Conservation (phyloP, 192 early-diverging fungal genomes). For the Spinellus fusiger region DNA sequence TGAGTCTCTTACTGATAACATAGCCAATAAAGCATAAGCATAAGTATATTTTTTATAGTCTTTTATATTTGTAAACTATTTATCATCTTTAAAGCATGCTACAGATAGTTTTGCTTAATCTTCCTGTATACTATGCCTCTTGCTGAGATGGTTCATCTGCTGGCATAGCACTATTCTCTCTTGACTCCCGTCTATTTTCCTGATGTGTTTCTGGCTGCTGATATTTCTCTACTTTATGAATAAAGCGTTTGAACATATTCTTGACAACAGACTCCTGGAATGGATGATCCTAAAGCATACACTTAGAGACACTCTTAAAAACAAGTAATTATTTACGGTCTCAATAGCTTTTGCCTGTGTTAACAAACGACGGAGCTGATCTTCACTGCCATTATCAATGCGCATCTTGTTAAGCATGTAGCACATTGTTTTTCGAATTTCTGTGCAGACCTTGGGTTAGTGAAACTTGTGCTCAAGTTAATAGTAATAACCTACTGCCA, state of each 20-base stretch:
- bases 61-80: too few relatives aligned
- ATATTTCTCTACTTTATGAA: background rate
- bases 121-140: too few relatives aligned
- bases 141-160: too few relatives aligned
- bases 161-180: too few relatives aligned
- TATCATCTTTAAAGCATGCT: too few relatives aligned
- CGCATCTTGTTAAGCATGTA: slow-evolving; percentile 56
- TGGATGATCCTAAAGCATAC: background rate
- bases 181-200: too few relatives aligned
- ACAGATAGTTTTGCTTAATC: too few relatives aligned
- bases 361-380: slow-evolving; percentile 31
- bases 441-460: slow-evolving; percentile 11
- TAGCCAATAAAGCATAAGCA: too few relatives aligned
- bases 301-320: background rate
- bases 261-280: slow-evolving; percentile 1
- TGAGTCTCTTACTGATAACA: too few relatives aligned
- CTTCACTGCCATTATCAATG: slow-evolving; percentile 38
- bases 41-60: too few relatives aligned
- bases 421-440: slow-evolving; percentile 55
- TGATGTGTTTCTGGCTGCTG: too few relatives aligned
- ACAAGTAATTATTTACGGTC: slow-evolving; percentile 22
- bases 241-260: slow-evolving; percentile 4
- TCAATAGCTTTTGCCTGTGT: slow-evolving; percentile 34
- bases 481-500: slow-evolving; percentile 21
- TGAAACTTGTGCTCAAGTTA: background rate